Percentiles rank a stretch among this genome's conserved stretches.
phyloP scores from a whole-genome alignment of 1,139 yeast genomes.

The Candida pseudoviswanathii region DNA sequence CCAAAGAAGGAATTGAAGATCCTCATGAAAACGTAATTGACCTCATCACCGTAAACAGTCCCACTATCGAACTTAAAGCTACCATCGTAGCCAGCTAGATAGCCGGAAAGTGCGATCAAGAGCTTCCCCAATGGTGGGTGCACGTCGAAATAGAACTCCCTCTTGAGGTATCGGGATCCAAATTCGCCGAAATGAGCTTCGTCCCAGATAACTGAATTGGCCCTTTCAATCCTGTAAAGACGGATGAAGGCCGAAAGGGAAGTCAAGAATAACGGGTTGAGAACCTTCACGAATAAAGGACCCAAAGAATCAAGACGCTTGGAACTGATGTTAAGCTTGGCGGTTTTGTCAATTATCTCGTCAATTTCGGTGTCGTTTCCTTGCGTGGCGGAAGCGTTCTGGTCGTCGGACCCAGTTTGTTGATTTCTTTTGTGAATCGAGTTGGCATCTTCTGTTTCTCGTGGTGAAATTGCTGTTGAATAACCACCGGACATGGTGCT shows the following conservation, averaged over 20 bases:
- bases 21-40: constrained; percentile 63
- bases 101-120: constrained; percentile 67
- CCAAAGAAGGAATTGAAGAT: constrained; percentile 67
- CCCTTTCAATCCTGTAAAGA: constrained; percentile 62
- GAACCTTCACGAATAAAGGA: constrained; percentile 20
- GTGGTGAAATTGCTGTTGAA: not conserved
- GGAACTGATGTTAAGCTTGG: constrained; percentile 22
- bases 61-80: constrained; percentile 69
- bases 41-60: constrained; percentile 50
- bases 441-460: not conserved
- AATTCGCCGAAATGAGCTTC: constrained; percentile 86
- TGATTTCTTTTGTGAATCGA: not conserved
- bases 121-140: constrained; percentile 81
- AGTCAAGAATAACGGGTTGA: constrained; percentile 48
- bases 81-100: constrained; percentile 69
- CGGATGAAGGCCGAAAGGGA: constrained; percentile 67
- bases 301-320: constrained; percentile 6
- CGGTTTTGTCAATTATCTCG: constrained; percentile 29
- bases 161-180: constrained; percentile 62
- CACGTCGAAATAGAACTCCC: constrained; percentile 74
- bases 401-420: not conserved
- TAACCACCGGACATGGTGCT: not conserved
- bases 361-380: constrained; percentile 24
- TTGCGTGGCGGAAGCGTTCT: not conserved
- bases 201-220: constrained; percentile 86